Percentiles rank a stretch among this genome's conserved stretches.
Evolutionary conservation across 1,284 basidiomycete species (phyloP).

Genomic region (Trichosporon ovoides): DNA sequence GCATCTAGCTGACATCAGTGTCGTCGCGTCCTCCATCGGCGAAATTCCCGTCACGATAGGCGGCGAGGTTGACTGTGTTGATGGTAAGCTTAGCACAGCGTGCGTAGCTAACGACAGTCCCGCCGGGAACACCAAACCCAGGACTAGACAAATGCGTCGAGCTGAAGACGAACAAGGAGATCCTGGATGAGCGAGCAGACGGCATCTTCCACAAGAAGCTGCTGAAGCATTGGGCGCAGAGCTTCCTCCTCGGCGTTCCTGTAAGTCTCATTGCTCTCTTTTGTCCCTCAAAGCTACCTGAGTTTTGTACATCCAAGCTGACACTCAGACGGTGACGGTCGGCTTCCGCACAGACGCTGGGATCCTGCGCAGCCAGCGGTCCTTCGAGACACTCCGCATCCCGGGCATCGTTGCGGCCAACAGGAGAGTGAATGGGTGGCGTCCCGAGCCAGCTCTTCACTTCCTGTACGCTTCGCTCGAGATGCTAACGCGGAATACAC

Average conservation of each 20-base stretch:
- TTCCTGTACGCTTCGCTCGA: slow-evolving; percentile 36
- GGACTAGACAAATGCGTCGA: slow-evolving; percentile 63
- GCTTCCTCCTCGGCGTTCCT: slow-evolving; percentile 83
- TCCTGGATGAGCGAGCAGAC: slow-evolving; percentile 65
- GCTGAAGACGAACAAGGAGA: slow-evolving; percentile 83
- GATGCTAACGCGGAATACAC: slow-evolving; percentile 30
- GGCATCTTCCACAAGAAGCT: slow-evolving; percentile 83
- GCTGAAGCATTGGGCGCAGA: slow-evolving; percentile 93
- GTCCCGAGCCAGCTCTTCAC: slow-evolving; percentile 31
- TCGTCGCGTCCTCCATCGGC: slow-evolving; percentile 84
- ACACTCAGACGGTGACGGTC: slow-evolving; percentile 71
- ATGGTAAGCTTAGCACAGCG: slow-evolving; percentile 55
- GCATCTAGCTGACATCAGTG: slow-evolving; percentile 48
- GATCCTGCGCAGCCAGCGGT: slow-evolving; percentile 58
- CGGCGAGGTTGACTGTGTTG: slow-evolving; percentile 91
- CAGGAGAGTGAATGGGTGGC: slow-evolving; percentile 28
- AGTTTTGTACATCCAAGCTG: background rate
- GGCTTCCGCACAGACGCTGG: slow-evolving; percentile 84
- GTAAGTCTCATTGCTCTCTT: slow-evolving; percentile 53
- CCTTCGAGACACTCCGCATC: slow-evolving; percentile 66
- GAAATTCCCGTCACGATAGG: slow-evolving; percentile 76
- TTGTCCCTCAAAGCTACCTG: no score
- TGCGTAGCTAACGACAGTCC: slow-evolving; percentile 18
- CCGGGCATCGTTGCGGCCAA: slow-evolving; percentile 42
- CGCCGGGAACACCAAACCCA: slow-evolving; percentile 29